Evolutionary conservation across 805 yeast genomes (phyloP).

Genomic region (Diddensiella caesifluorescens): DNA sequence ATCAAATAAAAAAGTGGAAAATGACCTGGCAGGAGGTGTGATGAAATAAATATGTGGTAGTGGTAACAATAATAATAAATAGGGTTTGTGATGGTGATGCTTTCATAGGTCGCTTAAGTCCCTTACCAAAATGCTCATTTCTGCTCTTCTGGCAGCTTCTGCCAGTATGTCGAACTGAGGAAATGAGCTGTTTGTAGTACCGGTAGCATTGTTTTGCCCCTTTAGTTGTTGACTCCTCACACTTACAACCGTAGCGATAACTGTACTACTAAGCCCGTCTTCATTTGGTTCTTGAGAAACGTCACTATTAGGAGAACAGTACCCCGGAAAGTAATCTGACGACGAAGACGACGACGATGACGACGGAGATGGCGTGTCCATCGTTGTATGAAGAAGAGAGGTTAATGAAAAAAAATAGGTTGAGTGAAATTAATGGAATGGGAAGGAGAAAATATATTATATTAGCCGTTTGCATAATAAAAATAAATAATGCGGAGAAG

Average conservation of each 20-base stretch:
- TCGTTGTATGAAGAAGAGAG: too few species aligned
- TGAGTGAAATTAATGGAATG: too few species aligned
- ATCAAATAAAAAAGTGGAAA: neutral
- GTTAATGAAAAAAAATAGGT: too few species aligned
- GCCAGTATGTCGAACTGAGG: slow-evolving; percentile 25
- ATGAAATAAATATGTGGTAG: neutral
- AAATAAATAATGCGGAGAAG: too few species aligned
- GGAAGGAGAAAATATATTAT: too few species aligned
- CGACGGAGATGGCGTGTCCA: slow-evolving; percentile 2
- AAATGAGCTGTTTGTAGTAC: too few species aligned
- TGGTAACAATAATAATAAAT: slow-evolving; percentile 28
- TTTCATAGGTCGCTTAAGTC: slow-evolving; percentile 22
- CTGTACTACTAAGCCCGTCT: too few species aligned
- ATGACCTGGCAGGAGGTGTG: neutral
- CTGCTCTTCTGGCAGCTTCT: slow-evolving; percentile 33
- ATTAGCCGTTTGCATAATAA: too few species aligned
- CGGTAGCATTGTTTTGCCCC: too few species aligned
- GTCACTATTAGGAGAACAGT: slow-evolving; percentile 18
- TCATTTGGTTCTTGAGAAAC: too few species aligned
- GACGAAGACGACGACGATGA: neutral
- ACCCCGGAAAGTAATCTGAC: slow-evolving; percentile 15
- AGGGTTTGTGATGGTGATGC: neutral
- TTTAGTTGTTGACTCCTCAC: too few species aligned
- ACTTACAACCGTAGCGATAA: too few species aligned
- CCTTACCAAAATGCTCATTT: slow-evolving; percentile 27